Evolutionary conservation across 441 rosid species (phyloP), one percentile per base, ranked within the genome.

Genomic region (Aquilaria agallochum): DNA sequence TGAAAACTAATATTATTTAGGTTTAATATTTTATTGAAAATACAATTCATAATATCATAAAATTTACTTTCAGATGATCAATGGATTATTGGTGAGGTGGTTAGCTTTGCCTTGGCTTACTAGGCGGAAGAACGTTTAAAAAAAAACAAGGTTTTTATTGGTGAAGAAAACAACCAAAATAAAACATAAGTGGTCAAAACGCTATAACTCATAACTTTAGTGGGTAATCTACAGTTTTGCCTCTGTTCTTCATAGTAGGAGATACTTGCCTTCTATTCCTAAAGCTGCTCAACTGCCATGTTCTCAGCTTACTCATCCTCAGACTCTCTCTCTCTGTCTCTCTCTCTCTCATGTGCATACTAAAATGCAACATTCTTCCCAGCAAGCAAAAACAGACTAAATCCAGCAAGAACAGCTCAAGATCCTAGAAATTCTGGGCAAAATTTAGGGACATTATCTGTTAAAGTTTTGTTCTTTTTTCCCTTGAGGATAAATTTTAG

Each of bases 241-340:
- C 46, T 51, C 63, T 58, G 15, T 56, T 53, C 11, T 30, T 34
- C 33, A 55, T 42, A 47, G 44, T 62, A 9, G 42, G 45, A 6
- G 15, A 10, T 9, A 63, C 59, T 45, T 63, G 45, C 45, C 45
- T 46, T 44, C 59, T n/a, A 53, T 63, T 63, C 52, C 53, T 54
- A 53, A 63, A 44, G 59, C 59, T 53, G n/a, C 40, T 53, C 45
- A 40, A 40, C 45, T 56, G 53, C 65, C 67, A 55, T 69, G 60
- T 63, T 56, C 47, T 60, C 36, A 59, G 68, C 44, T 73, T 70
- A 47, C 36, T 68, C 66, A 44, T 34, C 49, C 56, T 60, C 66
- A 53, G 59, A 46, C 65, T 33, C 7, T n/a, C 64, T 56, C 46
- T 62, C 31, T 42, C 30, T 27, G 31, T 12, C 34, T 45, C 11